These are phyloP conservation scores for Podaxis sp. DNA, from an alignment of 768 basidiomycete genomes.

Conservation along the genomic window DNA sequence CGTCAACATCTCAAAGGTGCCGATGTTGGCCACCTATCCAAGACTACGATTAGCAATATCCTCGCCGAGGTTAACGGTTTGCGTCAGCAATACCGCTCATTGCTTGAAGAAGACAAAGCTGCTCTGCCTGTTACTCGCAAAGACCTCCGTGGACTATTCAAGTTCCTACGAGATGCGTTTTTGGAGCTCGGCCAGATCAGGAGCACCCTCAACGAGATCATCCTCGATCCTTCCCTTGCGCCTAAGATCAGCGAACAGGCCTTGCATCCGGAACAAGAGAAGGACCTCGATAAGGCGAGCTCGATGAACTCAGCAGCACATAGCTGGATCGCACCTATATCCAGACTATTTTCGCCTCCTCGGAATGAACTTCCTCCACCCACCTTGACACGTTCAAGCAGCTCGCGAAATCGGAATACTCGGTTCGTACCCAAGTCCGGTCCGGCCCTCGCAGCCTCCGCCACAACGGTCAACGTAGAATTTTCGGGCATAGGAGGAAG, in stretches of 20 bases:
- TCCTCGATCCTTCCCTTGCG: conserved; percentile 83
- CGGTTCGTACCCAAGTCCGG: conserved; percentile 75
- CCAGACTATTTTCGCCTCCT: conserved; percentile 63
- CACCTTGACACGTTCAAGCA: conserved; percentile 20
- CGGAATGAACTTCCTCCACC: conserved; percentile 24
- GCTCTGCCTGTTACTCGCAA: conserved; percentile 65
- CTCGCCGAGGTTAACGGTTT: conserved; percentile 67
- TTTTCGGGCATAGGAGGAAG: conserved; percentile 70
- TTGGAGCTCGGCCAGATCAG: conserved; percentile 81
- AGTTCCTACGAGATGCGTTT: conserved; percentile 82
- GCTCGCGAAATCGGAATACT: conserved; percentile 30
- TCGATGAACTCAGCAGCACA: conserved; percentile 49
- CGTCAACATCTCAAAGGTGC: conserved; percentile 86
- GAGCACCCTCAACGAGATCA: conserved; percentile 82
- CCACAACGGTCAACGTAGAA: conserved; percentile 95
- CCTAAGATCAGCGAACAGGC: conserved; percentile 68
- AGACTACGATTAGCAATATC: conserved; percentile 74
- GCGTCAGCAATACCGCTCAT: conserved; percentile 70
- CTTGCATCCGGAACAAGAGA: conserved; percentile 28
- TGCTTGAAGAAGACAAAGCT: conserved; percentile 74
- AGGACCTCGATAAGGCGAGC: conserved; percentile 27
- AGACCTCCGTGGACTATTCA: conserved; percentile 82
- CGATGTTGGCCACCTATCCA: conserved; percentile 85
- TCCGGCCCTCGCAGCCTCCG: conserved; percentile 82
- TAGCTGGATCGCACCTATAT: conserved; percentile 85